Evolutionary conservation across 768 basidiomycete genomes (phyloP).

Genomic region (Boletus speciosus): DNA sequence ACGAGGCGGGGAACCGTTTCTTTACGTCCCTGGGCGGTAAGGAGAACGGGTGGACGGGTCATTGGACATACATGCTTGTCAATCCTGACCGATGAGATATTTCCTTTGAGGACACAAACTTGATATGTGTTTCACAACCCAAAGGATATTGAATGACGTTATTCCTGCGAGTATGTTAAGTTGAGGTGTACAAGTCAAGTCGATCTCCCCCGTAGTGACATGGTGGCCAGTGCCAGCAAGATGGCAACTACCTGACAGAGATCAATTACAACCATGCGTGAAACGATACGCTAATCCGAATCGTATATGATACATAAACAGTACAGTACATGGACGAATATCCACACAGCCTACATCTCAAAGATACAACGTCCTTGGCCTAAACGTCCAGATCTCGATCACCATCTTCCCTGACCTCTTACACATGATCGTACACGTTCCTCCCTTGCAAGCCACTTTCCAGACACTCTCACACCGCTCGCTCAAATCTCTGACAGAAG

Average conservation of each 20-base stretch:
- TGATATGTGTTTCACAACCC: not conserved
- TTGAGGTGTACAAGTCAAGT: not conserved
- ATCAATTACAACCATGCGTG: not conserved
- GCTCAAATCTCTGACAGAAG: slow-evolving; percentile 70
- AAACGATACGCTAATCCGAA: not conserved
- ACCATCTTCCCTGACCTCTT: slow-evolving; percentile 77
- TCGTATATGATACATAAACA: slow-evolving; percentile 5
- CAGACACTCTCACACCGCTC: slow-evolving; percentile 80
- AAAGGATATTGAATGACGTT: not conserved
- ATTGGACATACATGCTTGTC: slow-evolving; percentile 17
- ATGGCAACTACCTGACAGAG: not conserved
- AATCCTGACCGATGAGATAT: not conserved
- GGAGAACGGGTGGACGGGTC: not conserved
- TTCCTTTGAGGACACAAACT: not conserved
- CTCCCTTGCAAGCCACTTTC: slow-evolving; percentile 74
- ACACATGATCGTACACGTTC: slow-evolving; percentile 78
- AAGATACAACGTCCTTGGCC: slow-evolving; percentile 33
- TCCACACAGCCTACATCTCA: slow-evolving; percentile 7
- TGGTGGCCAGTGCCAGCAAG: not conserved
- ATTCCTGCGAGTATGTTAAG: not conserved
- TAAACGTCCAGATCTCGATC: slow-evolving; percentile 83
- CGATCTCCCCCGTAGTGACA: not conserved
- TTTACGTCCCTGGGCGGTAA: slow-evolving; percentile 11
- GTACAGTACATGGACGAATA: slow-evolving; percentile 11
- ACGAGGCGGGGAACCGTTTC: slow-evolving; percentile 6